Conservation (phyloP, 805 yeast species). For the Sporopachydermia quercuum region DNA sequence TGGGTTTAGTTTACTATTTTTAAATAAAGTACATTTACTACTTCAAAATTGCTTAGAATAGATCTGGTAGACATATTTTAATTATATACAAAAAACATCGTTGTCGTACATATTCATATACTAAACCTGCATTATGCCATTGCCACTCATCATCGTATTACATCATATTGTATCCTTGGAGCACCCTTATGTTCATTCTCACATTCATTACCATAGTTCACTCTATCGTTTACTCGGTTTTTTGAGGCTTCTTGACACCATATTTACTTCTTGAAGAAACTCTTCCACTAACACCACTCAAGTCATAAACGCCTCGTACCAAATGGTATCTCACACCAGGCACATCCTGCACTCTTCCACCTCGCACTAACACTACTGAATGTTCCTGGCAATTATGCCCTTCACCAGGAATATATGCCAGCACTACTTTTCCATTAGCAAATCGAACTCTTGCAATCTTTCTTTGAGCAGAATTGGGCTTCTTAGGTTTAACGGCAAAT, state of each 20-base stretch:
- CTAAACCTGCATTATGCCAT: too few species aligned
- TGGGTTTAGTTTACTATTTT: too few species aligned
- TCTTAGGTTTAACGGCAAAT: conserved; percentile 92
- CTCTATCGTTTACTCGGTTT: too few species aligned
- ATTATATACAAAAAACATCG: too few species aligned
- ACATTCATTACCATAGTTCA: too few species aligned
- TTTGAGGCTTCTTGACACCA: conserved; percentile 57
- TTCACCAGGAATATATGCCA: conserved; percentile 95
- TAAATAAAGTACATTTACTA: too few species aligned
- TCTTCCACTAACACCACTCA: conserved; percentile 91
- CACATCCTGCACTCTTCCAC: conserved; percentile 96
- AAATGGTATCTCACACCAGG: conserved; percentile 96
- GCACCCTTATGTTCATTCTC: too few species aligned
- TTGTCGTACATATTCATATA: too few species aligned
- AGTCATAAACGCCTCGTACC: conserved; percentile 85
- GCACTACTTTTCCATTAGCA: conserved; percentile 74
- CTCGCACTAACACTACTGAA: conserved; percentile 88
- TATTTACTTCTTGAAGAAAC: conserved; percentile 81
- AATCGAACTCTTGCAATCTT: conserved; percentile 92
- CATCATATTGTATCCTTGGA: too few species aligned
- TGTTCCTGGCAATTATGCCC: conserved; percentile 98
- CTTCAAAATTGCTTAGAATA: too few species aligned
- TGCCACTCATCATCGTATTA: too few species aligned
- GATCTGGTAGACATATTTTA: too few species aligned
- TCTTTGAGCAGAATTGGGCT: conserved; percentile 96